Evolutionary conservation across 768 basidiomycete species (phyloP).

Genomic region (Podaxis pistillaris): DNA sequence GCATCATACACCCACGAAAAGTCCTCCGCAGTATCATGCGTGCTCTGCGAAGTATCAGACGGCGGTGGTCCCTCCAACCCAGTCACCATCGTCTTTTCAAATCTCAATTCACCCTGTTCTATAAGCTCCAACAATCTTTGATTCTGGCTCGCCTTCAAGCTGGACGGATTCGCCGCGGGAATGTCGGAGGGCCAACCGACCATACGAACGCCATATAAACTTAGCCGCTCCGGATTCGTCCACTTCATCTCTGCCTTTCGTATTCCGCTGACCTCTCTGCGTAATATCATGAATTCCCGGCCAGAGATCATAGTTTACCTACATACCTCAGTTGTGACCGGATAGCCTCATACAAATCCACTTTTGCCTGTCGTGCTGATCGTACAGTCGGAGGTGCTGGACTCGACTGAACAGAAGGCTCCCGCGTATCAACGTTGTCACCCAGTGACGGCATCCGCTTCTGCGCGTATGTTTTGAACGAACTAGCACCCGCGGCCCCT

Average conservation of each 20-base stretch:
- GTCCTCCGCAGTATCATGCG: slow-evolving; percentile 25
- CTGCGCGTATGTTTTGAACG: slow-evolving; percentile 49
- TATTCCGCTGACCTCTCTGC: slow-evolving; percentile 53
- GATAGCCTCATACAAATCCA: slow-evolving; percentile 53
- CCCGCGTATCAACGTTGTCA: neutral
- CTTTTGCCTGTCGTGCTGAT: slow-evolving; percentile 39
- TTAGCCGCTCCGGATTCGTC: slow-evolving; percentile 61
- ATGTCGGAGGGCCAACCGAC: slow-evolving; percentile 64
- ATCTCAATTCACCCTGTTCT: slow-evolving; percentile 45
- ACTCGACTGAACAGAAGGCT: slow-evolving; percentile 12
- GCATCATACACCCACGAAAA: slow-evolving; percentile 46
- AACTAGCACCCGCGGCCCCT: slow-evolving; percentile 53
- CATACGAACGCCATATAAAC: slow-evolving; percentile 55
- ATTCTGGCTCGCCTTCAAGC: slow-evolving; percentile 54
- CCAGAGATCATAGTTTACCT: slow-evolving; percentile 7
- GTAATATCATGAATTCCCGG: neutral
- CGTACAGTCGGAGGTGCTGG: slow-evolving; percentile 19
- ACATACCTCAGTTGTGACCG: slow-evolving; percentile 54
- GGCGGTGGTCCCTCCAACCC: slow-evolving; percentile 7
- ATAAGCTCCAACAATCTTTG: slow-evolving; percentile 49
- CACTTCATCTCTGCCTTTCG: slow-evolving; percentile 76
- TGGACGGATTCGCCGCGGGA: slow-evolving; percentile 61
- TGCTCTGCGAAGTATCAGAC: slow-evolving; percentile 10
- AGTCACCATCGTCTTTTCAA: slow-evolving; percentile 32
- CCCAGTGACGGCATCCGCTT: slow-evolving; percentile 21